phyloP scores from a whole-genome alignment of 441 rosid species.

The Populus hybrid region DNA sequence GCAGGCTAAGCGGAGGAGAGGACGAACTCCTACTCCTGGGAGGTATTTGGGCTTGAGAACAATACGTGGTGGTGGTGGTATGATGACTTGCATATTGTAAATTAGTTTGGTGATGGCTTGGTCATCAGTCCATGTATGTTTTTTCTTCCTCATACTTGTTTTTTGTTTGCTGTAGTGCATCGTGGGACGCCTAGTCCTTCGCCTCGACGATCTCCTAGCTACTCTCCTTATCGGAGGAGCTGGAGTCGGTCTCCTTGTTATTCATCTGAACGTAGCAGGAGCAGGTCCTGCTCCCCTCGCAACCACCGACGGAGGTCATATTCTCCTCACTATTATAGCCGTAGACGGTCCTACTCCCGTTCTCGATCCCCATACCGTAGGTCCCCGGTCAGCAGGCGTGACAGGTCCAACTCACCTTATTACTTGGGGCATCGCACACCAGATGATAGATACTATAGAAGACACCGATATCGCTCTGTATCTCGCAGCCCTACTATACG shows the following conservation, averaged over 20 bases:
- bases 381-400: conserved; percentile 48
- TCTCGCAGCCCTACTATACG: conserved; percentile 28
- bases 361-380: conserved; percentile 46
- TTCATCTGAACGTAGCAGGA: conserved; percentile 36
- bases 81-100: background rate
- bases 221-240: conserved; percentile 41
- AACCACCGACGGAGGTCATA: conserved; percentile 31
- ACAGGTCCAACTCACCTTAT: conserved; percentile 52
- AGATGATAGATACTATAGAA: conserved; percentile 28
- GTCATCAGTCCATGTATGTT: background rate
- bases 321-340: conserved; percentile 24
- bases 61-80: background rate
- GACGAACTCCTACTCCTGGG: conserved; percentile 95
- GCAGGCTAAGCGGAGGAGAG: conserved; percentile 85
- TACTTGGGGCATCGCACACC: conserved; percentile 18
- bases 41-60: conserved; percentile 79
- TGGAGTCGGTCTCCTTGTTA: conserved; percentile 43
- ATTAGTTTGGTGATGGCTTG: background rate
- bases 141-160: background rate
- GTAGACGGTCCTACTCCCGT: conserved; percentile 4
- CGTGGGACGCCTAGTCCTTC: conserved; percentile 42
- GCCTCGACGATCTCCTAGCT: conserved; percentile 38
- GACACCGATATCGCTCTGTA: conserved; percentile 16
- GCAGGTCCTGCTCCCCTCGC: conserved; percentile 34
- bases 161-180: conserved; percentile 30